These are phyloP conservation scores for Inga leiocalycina DNA, from an alignment of 306 rosid species.

Conservation along the genomic window DNA sequence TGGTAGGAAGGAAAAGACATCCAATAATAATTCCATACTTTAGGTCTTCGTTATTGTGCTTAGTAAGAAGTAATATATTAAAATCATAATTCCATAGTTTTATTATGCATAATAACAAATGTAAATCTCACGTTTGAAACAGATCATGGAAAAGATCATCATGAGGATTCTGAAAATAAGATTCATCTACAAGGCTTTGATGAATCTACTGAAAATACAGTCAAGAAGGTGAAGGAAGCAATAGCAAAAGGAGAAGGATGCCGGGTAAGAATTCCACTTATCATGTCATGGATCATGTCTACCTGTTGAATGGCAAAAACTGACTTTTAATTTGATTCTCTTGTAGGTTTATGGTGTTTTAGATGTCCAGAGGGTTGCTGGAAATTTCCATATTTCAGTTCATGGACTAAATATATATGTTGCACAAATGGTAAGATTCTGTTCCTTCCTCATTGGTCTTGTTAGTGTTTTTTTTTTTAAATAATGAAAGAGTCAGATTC, in stretches of 20 bases:
- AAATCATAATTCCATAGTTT: background rate
- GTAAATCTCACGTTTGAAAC: slow-evolving; percentile 26
- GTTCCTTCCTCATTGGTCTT: slow-evolving; percentile 8
- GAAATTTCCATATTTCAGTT: slow-evolving; percentile 90
- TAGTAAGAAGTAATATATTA: background rate
- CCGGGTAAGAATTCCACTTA: slow-evolving; percentile 57
- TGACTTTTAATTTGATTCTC: slow-evolving; percentile 12
- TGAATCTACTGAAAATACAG: slow-evolving; percentile 65
- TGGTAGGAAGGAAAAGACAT: background rate
- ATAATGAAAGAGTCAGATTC: background rate
- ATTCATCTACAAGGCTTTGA: slow-evolving; percentile 64
- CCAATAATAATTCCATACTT: background rate
- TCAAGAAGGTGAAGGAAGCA: slow-evolving; percentile 83
- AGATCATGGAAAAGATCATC: slow-evolving; percentile 66
- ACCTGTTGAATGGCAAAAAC: background rate
- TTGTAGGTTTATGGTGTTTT: slow-evolving; percentile 91
- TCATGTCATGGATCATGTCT: slow-evolving; percentile 14
- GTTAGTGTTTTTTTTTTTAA: background rate
- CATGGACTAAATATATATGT: slow-evolving; percentile 90
- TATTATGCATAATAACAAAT: background rate
- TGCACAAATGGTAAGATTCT: slow-evolving; percentile 78
- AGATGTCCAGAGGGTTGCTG: slow-evolving; percentile 97
- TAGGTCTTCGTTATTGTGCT: background rate
- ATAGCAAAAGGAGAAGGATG: slow-evolving; percentile 76
- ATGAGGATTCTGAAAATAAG: slow-evolving; percentile 57